phyloP scores from a whole-genome alignment of 495 filamentous ascomycete genomes.

The Hyaloscypha finlandica region DNA sequence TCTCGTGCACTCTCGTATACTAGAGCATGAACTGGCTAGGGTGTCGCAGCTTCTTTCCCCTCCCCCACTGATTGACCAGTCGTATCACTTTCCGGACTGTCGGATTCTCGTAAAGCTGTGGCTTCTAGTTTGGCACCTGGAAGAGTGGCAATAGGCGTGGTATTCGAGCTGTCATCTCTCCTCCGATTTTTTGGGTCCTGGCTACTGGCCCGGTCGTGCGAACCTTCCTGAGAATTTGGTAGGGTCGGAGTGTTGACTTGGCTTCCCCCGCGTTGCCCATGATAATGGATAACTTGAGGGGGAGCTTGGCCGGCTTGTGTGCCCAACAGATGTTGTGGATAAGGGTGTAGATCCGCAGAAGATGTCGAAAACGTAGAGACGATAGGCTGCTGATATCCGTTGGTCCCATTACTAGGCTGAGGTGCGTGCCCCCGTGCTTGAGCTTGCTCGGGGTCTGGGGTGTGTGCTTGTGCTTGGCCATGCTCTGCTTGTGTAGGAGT shows the following conservation, averaged over 20 bases:
- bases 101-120: slow-evolving; percentile 21
- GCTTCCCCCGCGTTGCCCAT: slow-evolving; percentile 58
- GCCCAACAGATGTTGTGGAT: slow-evolving; percentile 63
- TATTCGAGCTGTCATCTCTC: slow-evolving; percentile 22
- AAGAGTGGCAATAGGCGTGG: slow-evolving; percentile 28
- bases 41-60: background rate
- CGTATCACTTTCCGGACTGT: slow-evolving; percentile 29
- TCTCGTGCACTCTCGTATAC: background rate
- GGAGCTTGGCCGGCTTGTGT: slow-evolving; percentile 58
- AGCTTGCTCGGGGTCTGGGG: slow-evolving; percentile 49
- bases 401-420: slow-evolving; percentile 43
- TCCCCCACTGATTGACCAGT: slow-evolving; percentile 31
- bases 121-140: slow-evolving; percentile 29
- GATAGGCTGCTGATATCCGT: slow-evolving; percentile 64
- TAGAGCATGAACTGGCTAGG: background rate
- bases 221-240: slow-evolving; percentile 27
- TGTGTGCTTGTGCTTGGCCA: slow-evolving; percentile 40
- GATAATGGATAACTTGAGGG: slow-evolving; percentile 64
- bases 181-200: slow-evolving; percentile 26
- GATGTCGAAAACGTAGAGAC: slow-evolving; percentile 77
- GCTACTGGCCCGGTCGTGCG: slow-evolving; percentile 25
- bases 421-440: slow-evolving; percentile 43
- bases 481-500: slow-evolving; percentile 60
- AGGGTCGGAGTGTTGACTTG: slow-evolving; percentile 61
- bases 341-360: slow-evolving; percentile 71